Conservation (phyloP, 768 basidiomycete species). For the Pulveroboletus sp. region DNA sequence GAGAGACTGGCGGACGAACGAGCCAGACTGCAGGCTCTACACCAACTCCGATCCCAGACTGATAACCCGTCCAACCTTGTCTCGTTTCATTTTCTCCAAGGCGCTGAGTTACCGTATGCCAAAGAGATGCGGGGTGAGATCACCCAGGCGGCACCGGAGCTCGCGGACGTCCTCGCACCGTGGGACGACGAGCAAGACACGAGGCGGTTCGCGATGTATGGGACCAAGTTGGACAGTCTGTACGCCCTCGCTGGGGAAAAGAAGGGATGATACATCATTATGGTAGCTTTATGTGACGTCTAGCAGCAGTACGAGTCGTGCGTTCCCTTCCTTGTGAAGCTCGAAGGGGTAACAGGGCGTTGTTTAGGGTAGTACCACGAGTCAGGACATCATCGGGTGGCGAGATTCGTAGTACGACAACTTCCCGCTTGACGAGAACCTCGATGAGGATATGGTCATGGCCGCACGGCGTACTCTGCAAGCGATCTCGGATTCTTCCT, state of each 20-base stretch:
- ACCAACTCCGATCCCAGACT: constrained; percentile 14
- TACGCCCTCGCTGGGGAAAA: constrained; percentile 10
- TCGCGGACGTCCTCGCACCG: constrained; percentile 16
- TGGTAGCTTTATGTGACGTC: too few species aligned
- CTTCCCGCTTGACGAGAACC: too few species aligned
- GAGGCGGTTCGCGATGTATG: constrained; percentile 26
- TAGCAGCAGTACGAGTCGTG: too few species aligned
- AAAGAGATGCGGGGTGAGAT: constrained; percentile 15
- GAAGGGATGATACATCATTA: too few species aligned
- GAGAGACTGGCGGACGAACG: constrained; percentile 37
- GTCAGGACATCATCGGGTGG: too few species aligned
- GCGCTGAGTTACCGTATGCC: constrained; percentile 23
- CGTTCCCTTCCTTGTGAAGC: too few species aligned
- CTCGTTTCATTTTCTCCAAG: constrained; percentile 24
- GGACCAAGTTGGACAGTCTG: constrained; percentile 26
- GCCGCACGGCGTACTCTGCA: too few species aligned
- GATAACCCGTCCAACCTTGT: constrained; percentile 26
- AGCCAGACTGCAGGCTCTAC: constrained; percentile 30
- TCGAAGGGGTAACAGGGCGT: too few species aligned
- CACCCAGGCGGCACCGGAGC: constrained; percentile 7
- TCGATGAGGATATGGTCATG: too few species aligned
- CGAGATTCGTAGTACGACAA: too few species aligned
- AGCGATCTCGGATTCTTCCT: too few species aligned
- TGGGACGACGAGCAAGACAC: constrained; percentile 29
- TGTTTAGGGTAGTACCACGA: too few species aligned